These are phyloP conservation scores for Artemisia argyi DNA, from an alignment of 129 eudicot species.

Conservation along the genomic window DNA sequence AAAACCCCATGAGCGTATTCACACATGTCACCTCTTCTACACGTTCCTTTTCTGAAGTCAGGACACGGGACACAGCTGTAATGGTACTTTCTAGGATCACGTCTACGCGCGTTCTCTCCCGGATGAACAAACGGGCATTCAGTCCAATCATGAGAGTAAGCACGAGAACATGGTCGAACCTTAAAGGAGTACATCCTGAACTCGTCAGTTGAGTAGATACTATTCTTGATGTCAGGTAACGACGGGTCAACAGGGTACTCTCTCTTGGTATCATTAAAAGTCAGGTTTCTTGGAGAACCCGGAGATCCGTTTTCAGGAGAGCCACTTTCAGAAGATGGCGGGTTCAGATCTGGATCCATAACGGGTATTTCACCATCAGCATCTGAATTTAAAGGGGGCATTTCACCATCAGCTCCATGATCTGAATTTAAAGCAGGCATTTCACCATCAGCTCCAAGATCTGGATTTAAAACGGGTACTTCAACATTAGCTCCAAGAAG, in stretches of 20 bases:
- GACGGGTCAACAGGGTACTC: slow-evolving; percentile 79
- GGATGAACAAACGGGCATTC: slow-evolving; percentile 96
- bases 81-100: slow-evolving; percentile 83
- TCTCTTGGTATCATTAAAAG: slow-evolving; percentile 33
- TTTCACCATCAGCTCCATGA: slow-evolving; percentile 12
- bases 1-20: slow-evolving; percentile 90
- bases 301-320: no score
- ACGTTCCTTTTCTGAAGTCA: slow-evolving; percentile 78
- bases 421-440: not conserved
- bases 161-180: slow-evolving; percentile 81
- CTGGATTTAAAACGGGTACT: slow-evolving; percentile 31
- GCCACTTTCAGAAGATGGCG: no score
- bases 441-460: slow-evolving; percentile 22
- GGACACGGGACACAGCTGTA: slow-evolving; percentile 93
- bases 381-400: no score
- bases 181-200: slow-evolving; percentile 77
- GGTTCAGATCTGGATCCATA: slow-evolving; percentile 28
- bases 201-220: slow-evolving; percentile 76
- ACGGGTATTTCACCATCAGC: not conserved
- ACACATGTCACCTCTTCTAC: slow-evolving; percentile 75
- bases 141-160: slow-evolving; percentile 91
- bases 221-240: slow-evolving; percentile 79
- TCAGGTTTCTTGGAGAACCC: slow-evolving; percentile 39
- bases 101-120: slow-evolving; percentile 81
- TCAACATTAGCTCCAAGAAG: slow-evolving; percentile 50